Base-by-base conservation (phyloP, 371 early-diverging fungal genomes). In the Mortierella sp. region DNA sequence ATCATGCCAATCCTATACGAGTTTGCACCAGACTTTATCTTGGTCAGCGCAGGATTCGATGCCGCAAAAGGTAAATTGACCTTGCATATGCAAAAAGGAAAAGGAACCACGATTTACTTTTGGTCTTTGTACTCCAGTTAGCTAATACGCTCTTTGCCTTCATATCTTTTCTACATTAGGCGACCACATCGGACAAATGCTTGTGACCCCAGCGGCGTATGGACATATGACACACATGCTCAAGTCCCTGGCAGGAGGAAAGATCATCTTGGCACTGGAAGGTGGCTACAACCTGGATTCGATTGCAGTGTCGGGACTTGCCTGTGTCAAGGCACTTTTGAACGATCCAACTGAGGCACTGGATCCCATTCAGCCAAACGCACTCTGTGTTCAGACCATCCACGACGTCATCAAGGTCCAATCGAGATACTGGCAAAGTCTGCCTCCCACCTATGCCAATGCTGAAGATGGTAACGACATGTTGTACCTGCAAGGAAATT, bases 11-110 rank as follows among this genome's bases (percentile, higher is more conserved):
- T 97, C 68, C 93, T 95, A 4, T 74, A 80, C 31, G 96, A 97
- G 83, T 97, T 97, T 80, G 80, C 83, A 1, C 98, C 97, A 5
- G 94, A 96, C 45, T 79, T 97, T 44, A 92, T 97, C 19, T 89
- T 97, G 48, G 91, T 94, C 92, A 89, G 82, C 63, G 93, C 96
- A 37, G 98, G 98, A 1, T 98, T 97, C 74, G 98, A 98, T 86
- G 96, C 97, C 7, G 97, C 96, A 1, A 76, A 76, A 61, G 92
- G 87, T 86, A 74, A 69, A 4, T 5, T 47, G 37, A 4, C 1
- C 16, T 14, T 3, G 3, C 39, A 58, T 8, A 1, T 41, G 11
- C 26, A n/a, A 29, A 31, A 31, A 22, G 11, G 6, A 24, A 26
- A 13, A 26, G 9, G 53, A 55, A 8, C 53, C 40, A 24, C 11